These are phyloP conservation scores for Cryptomeria japonica DNA, from an alignment of 75 land plant species.

Conservation along the genomic window DNA sequence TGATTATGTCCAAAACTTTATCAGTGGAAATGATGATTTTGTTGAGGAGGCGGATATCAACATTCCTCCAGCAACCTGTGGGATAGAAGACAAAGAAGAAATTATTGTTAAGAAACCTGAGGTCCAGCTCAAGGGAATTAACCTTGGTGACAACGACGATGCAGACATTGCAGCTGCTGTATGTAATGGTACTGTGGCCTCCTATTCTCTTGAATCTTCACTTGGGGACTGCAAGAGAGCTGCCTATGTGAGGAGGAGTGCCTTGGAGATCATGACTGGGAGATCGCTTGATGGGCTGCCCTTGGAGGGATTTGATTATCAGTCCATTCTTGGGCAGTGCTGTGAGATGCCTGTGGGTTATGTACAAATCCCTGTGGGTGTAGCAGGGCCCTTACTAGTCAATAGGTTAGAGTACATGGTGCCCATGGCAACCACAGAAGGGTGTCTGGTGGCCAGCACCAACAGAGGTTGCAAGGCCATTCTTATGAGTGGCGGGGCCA, in stretches of 20 bases:
- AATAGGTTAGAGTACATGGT: constrained; percentile 63
- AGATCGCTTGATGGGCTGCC: constrained; percentile 65
- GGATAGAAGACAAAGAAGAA: neutral
- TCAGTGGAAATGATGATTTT: neutral
- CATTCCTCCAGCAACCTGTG: neutral
- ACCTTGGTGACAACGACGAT: constrained; percentile 33
- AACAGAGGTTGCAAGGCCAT: constrained; percentile 90
- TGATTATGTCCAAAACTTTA: constrained; percentile 59
- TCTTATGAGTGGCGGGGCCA: constrained; percentile 60
- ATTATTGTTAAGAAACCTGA: neutral
- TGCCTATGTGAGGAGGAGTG: constrained; percentile 51
- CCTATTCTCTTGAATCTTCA: constrained; percentile 59
- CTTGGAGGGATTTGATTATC: constrained; percentile 68
- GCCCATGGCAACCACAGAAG: constrained; percentile 94
- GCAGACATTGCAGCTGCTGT: constrained; percentile 54
- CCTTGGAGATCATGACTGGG: constrained; percentile 48
- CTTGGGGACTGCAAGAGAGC: constrained; percentile 72
- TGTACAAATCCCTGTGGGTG: constrained; percentile 78
- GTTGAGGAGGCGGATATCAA: neutral
- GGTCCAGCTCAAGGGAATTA: constrained; percentile 7
- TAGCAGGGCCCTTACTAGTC: constrained; percentile 73
- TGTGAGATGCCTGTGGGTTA: constrained; percentile 84
- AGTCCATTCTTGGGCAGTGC: constrained; percentile 69
- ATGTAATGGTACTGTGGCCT: constrained; percentile 40
- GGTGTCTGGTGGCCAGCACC: constrained; percentile 79